Base-by-base conservation (phyloP, 176 grass and related monocot genomes). In the Raddia distichophylla region DNA sequence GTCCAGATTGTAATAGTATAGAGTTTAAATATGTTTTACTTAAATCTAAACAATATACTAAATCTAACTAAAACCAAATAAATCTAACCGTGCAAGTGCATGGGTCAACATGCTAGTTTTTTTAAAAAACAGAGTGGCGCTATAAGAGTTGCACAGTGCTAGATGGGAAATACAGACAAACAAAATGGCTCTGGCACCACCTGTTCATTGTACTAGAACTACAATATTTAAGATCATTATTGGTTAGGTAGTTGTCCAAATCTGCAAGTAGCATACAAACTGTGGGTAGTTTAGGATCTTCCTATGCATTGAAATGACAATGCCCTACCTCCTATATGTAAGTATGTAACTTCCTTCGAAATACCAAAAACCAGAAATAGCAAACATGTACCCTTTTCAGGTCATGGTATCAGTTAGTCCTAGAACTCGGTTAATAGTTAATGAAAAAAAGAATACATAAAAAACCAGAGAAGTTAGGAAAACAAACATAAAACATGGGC, bases 181-280 rank as follows among this genome's bases (percentile, higher is more conserved):
- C 5, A 77, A 76, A 76, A 37, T 57, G 20, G 66, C 50, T 66
- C 11, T 10, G 12, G 8, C 13, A 40, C 2, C 16, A 69, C 68
- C 34, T 66, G 6, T n/a, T 19, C 6, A 60, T 51, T 77, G 43
- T 67, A 58, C 74, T 44, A 83, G 40, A 48, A 16, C 50, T 73
- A 64, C 7, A 75, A 17, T 71, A 33, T 55, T 74, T 43, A 34
- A 18, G 14, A 46, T 32, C 10, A 56, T 69, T 76, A 62, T 71
- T 43, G 16, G 2, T 60, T 32, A 64, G 10, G 37, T 47, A 63
- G 64, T 7, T 76, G 45, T 56, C 50, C 16, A 56, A 56, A 59
- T 61, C 16, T 63, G 10, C 11, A 75, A 81, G 56, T 64, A 68
- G 12, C 60, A 87, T 77, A 1, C 19, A 15, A 82, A 57, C 7